These are phyloP conservation scores for Fomitopsis pulvina DNA, from an alignment of 768 basidiomycete genomes.

Conservation along the genomic window DNA sequence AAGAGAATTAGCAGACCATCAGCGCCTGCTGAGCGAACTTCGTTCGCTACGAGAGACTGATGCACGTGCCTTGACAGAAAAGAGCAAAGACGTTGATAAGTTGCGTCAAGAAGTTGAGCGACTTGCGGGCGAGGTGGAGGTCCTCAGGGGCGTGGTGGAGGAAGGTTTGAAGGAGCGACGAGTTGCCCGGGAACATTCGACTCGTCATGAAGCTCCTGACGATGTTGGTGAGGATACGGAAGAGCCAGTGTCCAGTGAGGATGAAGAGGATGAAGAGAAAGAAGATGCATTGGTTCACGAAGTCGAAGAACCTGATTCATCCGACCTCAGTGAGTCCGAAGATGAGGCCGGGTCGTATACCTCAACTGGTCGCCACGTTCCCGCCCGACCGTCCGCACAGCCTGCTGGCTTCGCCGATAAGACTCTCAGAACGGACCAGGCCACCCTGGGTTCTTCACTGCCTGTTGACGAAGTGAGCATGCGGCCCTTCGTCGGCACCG, in stretches of 20 bases:
- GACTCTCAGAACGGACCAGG: conserved; percentile 48
- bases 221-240: conserved; percentile 6
- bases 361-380: conserved; percentile 12
- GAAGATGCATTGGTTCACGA: background rate
- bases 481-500: conserved; percentile 44
- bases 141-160: conserved; percentile 81
- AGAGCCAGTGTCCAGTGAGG: conserved; percentile 18
- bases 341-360: conserved; percentile 7
- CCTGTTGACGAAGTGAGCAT: conserved; percentile 15
- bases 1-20: conserved; percentile 71
- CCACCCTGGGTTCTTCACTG: conserved; percentile 41
- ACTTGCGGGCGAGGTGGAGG: conserved; percentile 79
- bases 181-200: conserved; percentile 37
- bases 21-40: conserved; percentile 60
- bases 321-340: conserved; percentile 3
- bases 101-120: conserved; percentile 74
- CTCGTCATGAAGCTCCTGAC: background rate
- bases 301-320: background rate
- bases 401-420: conserved; percentile 27
- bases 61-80: conserved; percentile 46
- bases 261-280: background rate
- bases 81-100: conserved; percentile 57
- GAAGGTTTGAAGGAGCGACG: conserved; percentile 76
- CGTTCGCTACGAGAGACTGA: conserved; percentile 60
- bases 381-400: conserved; percentile 30